Evolutionary conservation across 2,329 filamentous ascomycete genomes (phyloP), one percentile per base, ranked within the genome.

Genomic region (Clarireedia hainanense): DNA sequence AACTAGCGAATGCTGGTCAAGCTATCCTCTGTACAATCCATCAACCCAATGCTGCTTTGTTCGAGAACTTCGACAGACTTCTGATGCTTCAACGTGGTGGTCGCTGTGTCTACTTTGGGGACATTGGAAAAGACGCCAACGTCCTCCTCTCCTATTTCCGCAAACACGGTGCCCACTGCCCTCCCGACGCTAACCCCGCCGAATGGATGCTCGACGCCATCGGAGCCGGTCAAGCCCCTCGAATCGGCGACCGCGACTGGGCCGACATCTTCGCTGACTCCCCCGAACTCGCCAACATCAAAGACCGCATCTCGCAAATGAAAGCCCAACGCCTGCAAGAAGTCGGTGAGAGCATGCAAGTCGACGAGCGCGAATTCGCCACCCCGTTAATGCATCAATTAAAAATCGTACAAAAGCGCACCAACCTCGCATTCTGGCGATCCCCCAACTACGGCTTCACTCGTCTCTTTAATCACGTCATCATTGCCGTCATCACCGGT

Each of bases 401-500:
- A 69, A 85, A 83, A 70, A 72, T 88, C 2, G 89, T 95, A 30
- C 79, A 83, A 63, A 76, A 74, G 57, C 84, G 91, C 56, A 89
- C 85, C 61, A 87, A 90, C 69, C 75, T 89, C 3, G 80, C 88
- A 0, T 92, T 88, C 75, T 96, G 89, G 89, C 80, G 91, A 43
- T 88, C 86, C 2, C 88, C 88, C 37, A 91, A 95, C 73, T 96
- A 96, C 69, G 84, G 90, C 52, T 94, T 95, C 70, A 95, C 90
- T 0, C 82, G 90, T 17, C 75, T 95, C 17, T 95, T 92, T 76
- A 91, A 88, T 67, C 90, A 95, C 69, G 75, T 92, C 58, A 80
- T 84, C 58, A 88, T 95, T 61, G 85, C 88, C 1, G 67, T 95
- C 14, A 74, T 95, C 55, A 89, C 86, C 0, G 91, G 91, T 63